These are phyloP conservation scores for Diaporthe citri DNA, from an alignment of 2,329 filamentous ascomycete species.

Conservation along the genomic window DNA sequence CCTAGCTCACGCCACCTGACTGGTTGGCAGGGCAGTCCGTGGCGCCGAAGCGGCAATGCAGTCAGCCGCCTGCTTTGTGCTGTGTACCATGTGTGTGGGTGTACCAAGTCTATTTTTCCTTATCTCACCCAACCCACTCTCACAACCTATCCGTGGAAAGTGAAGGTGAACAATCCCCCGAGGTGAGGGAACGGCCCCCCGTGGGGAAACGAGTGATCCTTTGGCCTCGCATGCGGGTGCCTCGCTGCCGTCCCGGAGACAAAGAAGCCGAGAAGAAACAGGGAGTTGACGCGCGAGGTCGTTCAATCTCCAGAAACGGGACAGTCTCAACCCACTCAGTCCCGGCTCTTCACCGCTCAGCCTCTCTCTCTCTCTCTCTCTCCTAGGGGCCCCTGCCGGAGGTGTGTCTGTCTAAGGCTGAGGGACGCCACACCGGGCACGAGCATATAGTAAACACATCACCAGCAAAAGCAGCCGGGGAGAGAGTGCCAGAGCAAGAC, in stretches of 20 bases:
- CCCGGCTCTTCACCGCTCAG: slow-evolving; percentile 1
- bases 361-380: not conserved
- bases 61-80: slow-evolving; percentile 1
- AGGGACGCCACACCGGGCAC: slow-evolving; percentile 1
- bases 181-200: not conserved
- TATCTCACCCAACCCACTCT: not conserved
- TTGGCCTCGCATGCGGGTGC: not conserved
- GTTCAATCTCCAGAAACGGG: not conserved
- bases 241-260: not conserved
- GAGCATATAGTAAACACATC: not conserved
- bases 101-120: not conserved
- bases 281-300: not conserved
- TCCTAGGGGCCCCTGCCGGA: not conserved
- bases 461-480: not conserved
- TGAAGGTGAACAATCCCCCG: not conserved
- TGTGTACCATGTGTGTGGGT: not conserved
- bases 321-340: too few relatives aligned
- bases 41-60: slow-evolving; percentile 5
- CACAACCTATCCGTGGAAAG: not conserved
- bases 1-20: slow-evolving; percentile 1
- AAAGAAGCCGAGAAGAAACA: too few relatives aligned
- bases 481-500: not conserved
- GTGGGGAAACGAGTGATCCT: not conserved
- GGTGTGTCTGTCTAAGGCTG: not conserved
- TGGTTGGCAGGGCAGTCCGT: not conserved